These are phyloP conservation scores for Ceratobasidium sp. DNA, from an alignment of 1,284 basidiomycete species.

Conservation along the genomic window DNA sequence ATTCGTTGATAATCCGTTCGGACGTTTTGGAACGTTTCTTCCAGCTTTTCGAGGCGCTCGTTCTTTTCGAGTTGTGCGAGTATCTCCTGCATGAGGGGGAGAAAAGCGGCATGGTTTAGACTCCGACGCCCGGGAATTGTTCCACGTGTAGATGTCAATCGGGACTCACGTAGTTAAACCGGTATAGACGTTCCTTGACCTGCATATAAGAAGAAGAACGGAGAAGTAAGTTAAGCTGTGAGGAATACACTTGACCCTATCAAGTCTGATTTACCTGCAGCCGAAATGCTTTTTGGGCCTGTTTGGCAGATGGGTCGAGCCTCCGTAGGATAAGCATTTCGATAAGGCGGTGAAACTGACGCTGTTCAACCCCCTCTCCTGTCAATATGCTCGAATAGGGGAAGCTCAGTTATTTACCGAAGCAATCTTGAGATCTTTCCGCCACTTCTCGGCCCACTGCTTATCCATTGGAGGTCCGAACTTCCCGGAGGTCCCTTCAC, in stretches of 20 bases:
- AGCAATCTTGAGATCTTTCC: conserved; percentile 88
- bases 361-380: conserved; percentile 59
- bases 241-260: conserved; percentile 43
- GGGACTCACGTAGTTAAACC: conserved; percentile 89
- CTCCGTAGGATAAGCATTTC: conserved; percentile 90
- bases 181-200: conserved; percentile 92
- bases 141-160: conserved; percentile 22
- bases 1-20: conserved; percentile 87
- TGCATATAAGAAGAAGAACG: conserved; percentile 50
- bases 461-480: conserved; percentile 80
- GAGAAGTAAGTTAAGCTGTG: conserved; percentile 47
- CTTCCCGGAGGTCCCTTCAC: conserved; percentile 61
- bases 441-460: conserved; percentile 82
- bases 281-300: conserved; percentile 71
- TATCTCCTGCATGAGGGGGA: conserved; percentile 68
- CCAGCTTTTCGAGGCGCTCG: conserved; percentile 88
- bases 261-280: conserved; percentile 56
- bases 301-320: conserved; percentile 71
- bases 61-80: conserved; percentile 85
- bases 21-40: conserved; percentile 93
- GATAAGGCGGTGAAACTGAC: conserved; percentile 90
- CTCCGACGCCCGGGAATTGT: conserved; percentile 34
- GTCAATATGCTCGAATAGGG: background rate
- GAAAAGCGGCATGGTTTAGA: conserved; percentile 35
- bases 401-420: conserved; percentile 63